Conservation (phyloP, 1,139 yeast species). For the Taphrina communis region DNA sequence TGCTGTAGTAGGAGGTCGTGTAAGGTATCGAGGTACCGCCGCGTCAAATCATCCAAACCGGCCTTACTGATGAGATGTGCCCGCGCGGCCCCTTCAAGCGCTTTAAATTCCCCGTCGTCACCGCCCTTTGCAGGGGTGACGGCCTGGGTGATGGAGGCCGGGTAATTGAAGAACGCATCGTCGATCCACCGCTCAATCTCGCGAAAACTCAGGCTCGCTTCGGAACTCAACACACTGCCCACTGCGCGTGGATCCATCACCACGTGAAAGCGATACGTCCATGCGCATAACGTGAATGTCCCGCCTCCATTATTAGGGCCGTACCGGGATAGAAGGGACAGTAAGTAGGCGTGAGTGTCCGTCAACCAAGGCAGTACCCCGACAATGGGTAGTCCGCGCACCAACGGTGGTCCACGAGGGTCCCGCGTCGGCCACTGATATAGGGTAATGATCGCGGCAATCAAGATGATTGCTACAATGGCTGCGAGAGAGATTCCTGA, state of each 20-base stretch:
- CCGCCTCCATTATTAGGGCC: background rate
- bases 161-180: slow-evolving; percentile 1
- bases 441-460: background rate
- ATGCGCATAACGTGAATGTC: background rate
- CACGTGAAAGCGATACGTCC: slow-evolving; percentile 3
- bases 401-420: background rate
- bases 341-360: slow-evolving; percentile 5
- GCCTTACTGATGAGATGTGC: slow-evolving; percentile 6
- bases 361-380: background rate
- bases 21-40: background rate
- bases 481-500: no score
- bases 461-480: background rate
- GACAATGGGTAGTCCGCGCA: slow-evolving; percentile 3
- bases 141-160: background rate
- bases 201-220: slow-evolving; percentile 1
- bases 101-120: background rate
- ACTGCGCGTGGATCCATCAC: background rate
- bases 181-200: slow-evolving; percentile 16
- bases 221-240: background rate
- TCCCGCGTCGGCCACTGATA: background rate
- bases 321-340: background rate
- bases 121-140: background rate
- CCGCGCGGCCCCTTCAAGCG: background rate
- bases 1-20: background rate
- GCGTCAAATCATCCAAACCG: background rate